These are phyloP conservation scores for Lentinula edodes DNA, from an alignment of 768 basidiomycete species.

Conservation along the genomic window DNA sequence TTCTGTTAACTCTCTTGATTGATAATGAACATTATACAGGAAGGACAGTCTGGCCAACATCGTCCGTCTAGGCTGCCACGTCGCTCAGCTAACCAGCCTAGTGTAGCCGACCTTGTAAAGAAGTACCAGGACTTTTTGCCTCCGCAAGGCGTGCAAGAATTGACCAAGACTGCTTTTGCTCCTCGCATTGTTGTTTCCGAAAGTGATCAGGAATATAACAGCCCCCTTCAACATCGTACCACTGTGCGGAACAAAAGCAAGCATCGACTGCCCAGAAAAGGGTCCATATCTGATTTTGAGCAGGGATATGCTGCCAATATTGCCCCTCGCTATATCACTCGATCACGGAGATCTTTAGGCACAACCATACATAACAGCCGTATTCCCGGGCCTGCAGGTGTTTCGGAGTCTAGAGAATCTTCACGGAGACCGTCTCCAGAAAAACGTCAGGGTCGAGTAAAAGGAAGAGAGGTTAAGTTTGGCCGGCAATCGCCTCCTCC, in stretches of 20 bases:
- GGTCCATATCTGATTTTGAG: conserved; percentile 82
- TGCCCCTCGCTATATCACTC: conserved; percentile 68
- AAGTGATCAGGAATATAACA: conserved; percentile 68
- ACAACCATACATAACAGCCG: conserved; percentile 33
- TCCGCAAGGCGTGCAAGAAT: conserved; percentile 63
- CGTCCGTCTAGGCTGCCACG: conserved; percentile 60
- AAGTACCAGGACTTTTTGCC: conserved; percentile 78
- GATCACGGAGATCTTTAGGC: conserved; percentile 39
- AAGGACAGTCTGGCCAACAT: conserved; percentile 17
- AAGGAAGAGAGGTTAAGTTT: conserved; percentile 32
- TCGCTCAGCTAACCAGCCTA: conserved; percentile 47
- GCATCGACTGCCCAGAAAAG: conserved; percentile 41
- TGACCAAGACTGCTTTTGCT: conserved; percentile 64
- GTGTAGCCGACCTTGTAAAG: conserved; percentile 81
- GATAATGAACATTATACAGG: conserved; percentile 7
- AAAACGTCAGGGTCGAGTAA: conserved; percentile 40
- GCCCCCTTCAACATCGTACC: conserved; percentile 30
- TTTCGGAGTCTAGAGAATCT: conserved; percentile 50
- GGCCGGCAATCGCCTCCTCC: conserved; percentile 44
- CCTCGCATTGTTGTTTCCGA: conserved; percentile 64
- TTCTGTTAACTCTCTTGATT: background rate
- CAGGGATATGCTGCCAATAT: conserved; percentile 91
- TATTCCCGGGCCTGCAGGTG: conserved; percentile 46
- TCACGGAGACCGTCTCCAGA: conserved; percentile 73
- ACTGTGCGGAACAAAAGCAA: conserved; percentile 42